These are phyloP conservation scores for Barnettozyma vustinii DNA, from an alignment of 805 yeast genomes.

Conservation along the genomic window DNA sequence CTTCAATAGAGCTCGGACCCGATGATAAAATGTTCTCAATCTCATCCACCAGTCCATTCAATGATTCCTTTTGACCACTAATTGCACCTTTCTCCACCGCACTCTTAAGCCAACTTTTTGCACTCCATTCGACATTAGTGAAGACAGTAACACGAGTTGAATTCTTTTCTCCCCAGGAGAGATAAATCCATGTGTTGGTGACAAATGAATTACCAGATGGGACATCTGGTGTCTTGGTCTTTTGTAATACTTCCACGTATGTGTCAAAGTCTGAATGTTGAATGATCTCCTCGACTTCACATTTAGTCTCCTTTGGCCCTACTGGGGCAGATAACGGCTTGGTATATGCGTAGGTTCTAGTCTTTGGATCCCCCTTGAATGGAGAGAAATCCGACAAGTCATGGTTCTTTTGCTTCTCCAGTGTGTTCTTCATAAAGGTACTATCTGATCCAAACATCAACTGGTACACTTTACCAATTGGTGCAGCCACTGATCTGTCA, in stretches of 20 bases:
- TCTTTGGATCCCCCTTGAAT: constrained; percentile 29
- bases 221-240: constrained; percentile 73
- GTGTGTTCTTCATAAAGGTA: constrained; percentile 35
- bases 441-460: constrained; percentile 61
- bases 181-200: constrained; percentile 50
- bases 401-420: constrained; percentile 59
- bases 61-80: constrained; percentile 63
- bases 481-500: constrained; percentile 53
- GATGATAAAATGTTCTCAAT: not conserved
- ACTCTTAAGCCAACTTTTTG: constrained; percentile 72
- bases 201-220: constrained; percentile 70
- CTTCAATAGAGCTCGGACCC: constrained; percentile 12
- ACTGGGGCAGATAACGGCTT: constrained; percentile 64
- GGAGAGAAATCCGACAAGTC: constrained; percentile 47
- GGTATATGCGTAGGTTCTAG: constrained; percentile 49
- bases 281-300: constrained; percentile 56
- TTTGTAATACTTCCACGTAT: constrained; percentile 45
- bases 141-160: constrained; percentile 46
- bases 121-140: constrained; percentile 63
- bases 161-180: constrained; percentile 61
- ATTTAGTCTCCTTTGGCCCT: constrained; percentile 73
- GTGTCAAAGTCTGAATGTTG: constrained; percentile 46
- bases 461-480: constrained; percentile 55
- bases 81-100: constrained; percentile 72
- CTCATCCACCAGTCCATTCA: constrained; percentile 41